A percentile compares a stretch with the other conserved stretches of the same genome.
phyloP scores from a whole-genome alignment of 139 green algal species.

The Eudorina sp. region DNA sequence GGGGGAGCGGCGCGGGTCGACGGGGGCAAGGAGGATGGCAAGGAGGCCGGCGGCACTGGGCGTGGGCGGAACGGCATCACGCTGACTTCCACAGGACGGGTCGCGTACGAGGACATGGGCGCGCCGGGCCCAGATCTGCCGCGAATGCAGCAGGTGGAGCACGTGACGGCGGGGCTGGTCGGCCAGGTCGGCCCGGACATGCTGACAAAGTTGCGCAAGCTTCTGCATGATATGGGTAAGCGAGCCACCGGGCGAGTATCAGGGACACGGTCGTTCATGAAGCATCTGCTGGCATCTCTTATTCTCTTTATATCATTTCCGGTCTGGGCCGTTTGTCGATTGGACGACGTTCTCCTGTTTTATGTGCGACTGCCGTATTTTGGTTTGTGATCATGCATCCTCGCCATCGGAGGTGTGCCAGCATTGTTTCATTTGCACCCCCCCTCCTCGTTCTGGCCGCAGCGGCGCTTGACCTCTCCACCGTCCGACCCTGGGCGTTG shows the following conservation, averaged over 20 bases:
- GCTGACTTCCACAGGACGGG: neutral
- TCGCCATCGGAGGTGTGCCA: neutral
- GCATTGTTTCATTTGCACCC: neutral
- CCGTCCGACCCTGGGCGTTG: conserved; percentile 34
- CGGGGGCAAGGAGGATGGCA: neutral
- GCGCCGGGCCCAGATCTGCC: neutral
- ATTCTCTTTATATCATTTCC: no score
- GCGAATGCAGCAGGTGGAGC: conserved; percentile 2
- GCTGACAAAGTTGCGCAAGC: conserved; percentile 38
- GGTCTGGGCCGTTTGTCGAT: no score
- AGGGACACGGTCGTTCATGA: no score
- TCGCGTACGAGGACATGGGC: conserved; percentile 30
- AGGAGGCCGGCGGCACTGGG: neutral
- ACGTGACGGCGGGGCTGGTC: conserved; percentile 31
- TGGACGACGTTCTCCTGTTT: no score
- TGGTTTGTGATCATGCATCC: no score
- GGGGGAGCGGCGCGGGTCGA: neutral
- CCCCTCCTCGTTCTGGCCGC: neutral
- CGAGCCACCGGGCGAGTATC: no score
- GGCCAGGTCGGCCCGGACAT: neutral
- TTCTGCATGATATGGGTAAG: conserved; percentile 45
- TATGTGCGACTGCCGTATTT: no score
- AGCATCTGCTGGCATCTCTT: no score
- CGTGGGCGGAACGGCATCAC: neutral
- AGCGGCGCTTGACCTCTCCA: conserved; percentile 33